Base-by-base conservation (phyloP, 192 early-diverging fungal genomes). In the Backusella tuberculispora region DNA sequence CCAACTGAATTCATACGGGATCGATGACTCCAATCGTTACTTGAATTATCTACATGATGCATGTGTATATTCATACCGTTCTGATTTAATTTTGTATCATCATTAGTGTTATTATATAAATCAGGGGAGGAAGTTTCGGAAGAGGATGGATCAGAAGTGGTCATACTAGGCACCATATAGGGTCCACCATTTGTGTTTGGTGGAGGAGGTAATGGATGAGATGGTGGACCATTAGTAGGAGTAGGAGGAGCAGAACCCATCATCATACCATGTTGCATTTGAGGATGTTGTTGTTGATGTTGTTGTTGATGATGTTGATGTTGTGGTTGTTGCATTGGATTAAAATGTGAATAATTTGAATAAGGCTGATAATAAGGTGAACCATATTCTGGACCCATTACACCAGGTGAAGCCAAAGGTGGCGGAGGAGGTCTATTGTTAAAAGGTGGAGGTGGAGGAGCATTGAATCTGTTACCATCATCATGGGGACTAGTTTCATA, bases 141-240 rank as follows among this genome's bases (percentile, higher is more conserved):
- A 15, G 76, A 76, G 13, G 73, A 76, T 10, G 74, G 69, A 29
- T 81, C 82, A 45, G 73, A 63, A n/a, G 64, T 40, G 24, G 68
- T 43, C 67, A 84, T 83, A n/a, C 75, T 79, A 29, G 80, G 80
- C 3, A 82, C 75, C 78, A 83, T 79, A 50, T 82, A 82, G 29
- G 74, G 60, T 15, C 69, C 76, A 42, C 76, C 70, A 5, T 72
- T 74, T 19, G 48, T 67, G 64, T 34, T 0, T 42, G 78, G 74
- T 38, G 73, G 80, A 9, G 46, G 66, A 42, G 79, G 71, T 21
- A 26, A 24, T 5, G 40, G 26, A 9, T 44, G 53, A 44, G 63
- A 19, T 46, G 63, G 10, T 48, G 65, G 48, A 19, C 26, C 34
- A n/a, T 43, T 40, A 19, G 74, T 76, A 38, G 81, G 74, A 5